phyloP scores from a whole-genome alignment of 257 asterid species.

The Solanum pinnatisectum region DNA sequence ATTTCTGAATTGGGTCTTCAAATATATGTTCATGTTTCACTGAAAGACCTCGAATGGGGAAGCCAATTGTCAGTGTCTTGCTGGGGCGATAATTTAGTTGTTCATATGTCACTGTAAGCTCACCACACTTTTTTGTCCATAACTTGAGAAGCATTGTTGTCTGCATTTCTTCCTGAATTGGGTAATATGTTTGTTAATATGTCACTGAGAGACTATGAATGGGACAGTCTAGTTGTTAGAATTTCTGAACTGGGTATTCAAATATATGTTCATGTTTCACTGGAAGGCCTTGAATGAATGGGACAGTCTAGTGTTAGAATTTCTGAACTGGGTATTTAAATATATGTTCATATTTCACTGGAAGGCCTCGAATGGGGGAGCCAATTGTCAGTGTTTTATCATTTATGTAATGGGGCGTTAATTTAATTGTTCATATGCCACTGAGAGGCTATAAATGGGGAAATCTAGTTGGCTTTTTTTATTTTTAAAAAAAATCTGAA shows the following conservation, averaged over 20 bases:
- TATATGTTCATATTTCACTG: background rate
- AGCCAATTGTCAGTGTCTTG: background rate
- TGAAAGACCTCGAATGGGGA: background rate
- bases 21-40: background rate
- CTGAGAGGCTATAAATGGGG: no score
- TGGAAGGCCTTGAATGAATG: background rate
- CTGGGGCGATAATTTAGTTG: background rate
- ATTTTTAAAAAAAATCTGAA: no score
- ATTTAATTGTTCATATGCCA: no score
- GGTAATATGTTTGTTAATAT: background rate
- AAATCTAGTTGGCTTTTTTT: no score
- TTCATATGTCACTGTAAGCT: background rate
- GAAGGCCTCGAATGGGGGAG: background rate
- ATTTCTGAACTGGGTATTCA: background rate
- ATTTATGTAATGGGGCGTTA: no score
- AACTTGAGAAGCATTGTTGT: background rate
- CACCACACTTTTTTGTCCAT: background rate
- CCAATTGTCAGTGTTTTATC: no score
- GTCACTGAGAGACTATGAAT: background rate
- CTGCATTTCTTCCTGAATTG: background rate
- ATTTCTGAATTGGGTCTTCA: background rate
- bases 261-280: background rate
- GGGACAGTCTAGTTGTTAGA: background rate
- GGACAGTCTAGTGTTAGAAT: background rate
- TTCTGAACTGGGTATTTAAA: background rate